Conservation (phyloP, 352 stramenopile genomes). For the Phytophthora hybrid region DNA sequence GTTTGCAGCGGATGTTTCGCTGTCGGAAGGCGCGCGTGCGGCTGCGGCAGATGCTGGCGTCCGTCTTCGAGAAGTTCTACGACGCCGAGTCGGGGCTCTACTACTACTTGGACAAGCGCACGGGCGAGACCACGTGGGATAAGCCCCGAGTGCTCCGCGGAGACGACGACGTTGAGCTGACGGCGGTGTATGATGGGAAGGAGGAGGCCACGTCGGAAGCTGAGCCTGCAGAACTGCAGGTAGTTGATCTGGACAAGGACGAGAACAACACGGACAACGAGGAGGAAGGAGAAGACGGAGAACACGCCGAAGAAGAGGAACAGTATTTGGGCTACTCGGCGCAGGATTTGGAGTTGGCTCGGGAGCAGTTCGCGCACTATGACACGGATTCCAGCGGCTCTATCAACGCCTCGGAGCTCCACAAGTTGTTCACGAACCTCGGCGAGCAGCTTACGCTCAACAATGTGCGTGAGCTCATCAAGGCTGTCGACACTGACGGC, state of each 20-base stretch:
- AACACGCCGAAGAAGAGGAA: constrained; percentile 13
- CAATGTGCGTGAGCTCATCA: constrained; percentile 66
- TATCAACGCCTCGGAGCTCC: constrained; percentile 67
- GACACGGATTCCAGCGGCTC: constrained; percentile 70
- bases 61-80: constrained; percentile 78
- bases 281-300: constrained; percentile 5
- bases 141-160: constrained; percentile 64
- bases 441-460: constrained; percentile 69
- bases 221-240: constrained; percentile 15
- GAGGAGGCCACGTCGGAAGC: constrained; percentile 14
- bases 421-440: constrained; percentile 62
- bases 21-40: constrained; percentile 54
- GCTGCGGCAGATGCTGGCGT: constrained; percentile 55
- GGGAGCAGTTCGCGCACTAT: constrained; percentile 67
- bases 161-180: constrained; percentile 59
- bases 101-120: constrained; percentile 82
- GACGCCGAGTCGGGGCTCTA: constrained; percentile 67
- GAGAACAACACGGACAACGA: constrained; percentile 26
- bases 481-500: constrained; percentile 58
- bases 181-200: constrained; percentile 41
- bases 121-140: constrained; percentile 77
- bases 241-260: constrained; percentile 37
- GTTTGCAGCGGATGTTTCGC: constrained; percentile 74
- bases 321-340: constrained; percentile 48
- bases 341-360: constrained; percentile 52